Conservation (phyloP, 192 early-diverging fungal genomes). For the Backusella australiensis region DNA sequence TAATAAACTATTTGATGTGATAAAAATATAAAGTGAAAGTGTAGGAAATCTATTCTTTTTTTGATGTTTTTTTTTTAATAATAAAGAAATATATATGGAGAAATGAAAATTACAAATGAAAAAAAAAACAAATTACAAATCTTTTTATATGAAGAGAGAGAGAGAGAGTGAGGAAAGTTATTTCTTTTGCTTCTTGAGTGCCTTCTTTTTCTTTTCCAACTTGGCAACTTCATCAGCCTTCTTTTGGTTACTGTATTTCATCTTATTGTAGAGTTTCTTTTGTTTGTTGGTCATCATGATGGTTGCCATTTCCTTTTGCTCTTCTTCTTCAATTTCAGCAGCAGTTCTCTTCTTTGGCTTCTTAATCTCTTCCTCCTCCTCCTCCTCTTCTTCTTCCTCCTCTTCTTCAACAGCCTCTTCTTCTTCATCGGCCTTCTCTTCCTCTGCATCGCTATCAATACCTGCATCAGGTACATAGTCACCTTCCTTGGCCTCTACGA, state of each 20-base stretch:
- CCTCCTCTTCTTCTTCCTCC: slow-evolving; percentile 45
- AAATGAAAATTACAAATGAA: not conserved
- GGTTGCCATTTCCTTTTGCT: slow-evolving; percentile 73
- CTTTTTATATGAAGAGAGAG: not conserved
- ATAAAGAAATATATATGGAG: not conserved
- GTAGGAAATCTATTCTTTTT: no score
- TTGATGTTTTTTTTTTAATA: no score
- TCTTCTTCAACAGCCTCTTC: slow-evolving; percentile 39
- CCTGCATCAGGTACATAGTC: slow-evolving; percentile 78
- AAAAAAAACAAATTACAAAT: not conserved
- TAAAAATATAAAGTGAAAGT: no score
- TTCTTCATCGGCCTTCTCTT: slow-evolving; percentile 36
- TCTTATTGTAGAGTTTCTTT: slow-evolving; percentile 73
- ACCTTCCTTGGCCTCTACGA: slow-evolving; percentile 80
- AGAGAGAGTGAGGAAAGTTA: not conserved
- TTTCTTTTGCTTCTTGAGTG: slow-evolving; percentile 22
- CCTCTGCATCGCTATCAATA: slow-evolving; percentile 37
- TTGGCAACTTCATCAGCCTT: slow-evolving; percentile 60
- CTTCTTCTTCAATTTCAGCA: slow-evolving; percentile 50
- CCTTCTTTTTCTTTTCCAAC: slow-evolving; percentile 30
- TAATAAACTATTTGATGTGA: no score
- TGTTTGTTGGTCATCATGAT: slow-evolving; percentile 91
- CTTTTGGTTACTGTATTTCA: slow-evolving; percentile 70
- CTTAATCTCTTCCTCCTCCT: slow-evolving; percentile 49
- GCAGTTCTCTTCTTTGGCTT: slow-evolving; percentile 54